Conservation (phyloP, 306 rosid species). For the cucumber (Cucumis sativus) region Cucumber_9930_V3 NC_026655.2:9745501-9746000, state of each 20-base stretch:
- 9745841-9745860: constrained; percentile 66
- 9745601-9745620: neutral
- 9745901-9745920: neutral
- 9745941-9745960: neutral
- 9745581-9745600: neutral
- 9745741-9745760: neutral
- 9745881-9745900: constrained; percentile 20
- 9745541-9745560: neutral
- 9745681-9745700: neutral
- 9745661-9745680: neutral
- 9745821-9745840: constrained; percentile 94
- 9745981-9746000: neutral
- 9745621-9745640: neutral
- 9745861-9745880: constrained; percentile 61
- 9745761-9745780: constrained; percentile 21
- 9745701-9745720: neutral
- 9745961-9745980: neutral
- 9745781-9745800: constrained; percentile 93
- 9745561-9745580: neutral
- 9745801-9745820: constrained; percentile 61
- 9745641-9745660: neutral
- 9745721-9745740: neutral
- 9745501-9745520: neutral
- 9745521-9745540: neutral
- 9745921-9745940: neutral